Evolutionary conservation across 2,329 filamentous ascomycete genomes (phyloP).

Genomic region (Pestalotiopsis sp.): DNA sequence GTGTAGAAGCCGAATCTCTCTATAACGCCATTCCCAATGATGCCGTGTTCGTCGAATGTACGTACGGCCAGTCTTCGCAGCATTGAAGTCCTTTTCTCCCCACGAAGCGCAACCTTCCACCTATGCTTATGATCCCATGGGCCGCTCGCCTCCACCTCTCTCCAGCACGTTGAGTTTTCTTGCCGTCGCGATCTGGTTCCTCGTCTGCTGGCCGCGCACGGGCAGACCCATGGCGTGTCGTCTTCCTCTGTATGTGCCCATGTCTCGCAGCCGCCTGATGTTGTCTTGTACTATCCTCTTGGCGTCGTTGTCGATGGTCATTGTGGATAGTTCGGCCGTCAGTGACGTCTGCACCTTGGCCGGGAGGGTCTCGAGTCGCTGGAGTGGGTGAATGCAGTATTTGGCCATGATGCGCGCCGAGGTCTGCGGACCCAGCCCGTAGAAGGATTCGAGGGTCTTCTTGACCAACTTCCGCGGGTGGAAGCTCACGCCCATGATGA

Average conservation of each 20-base stretch:
- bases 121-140: not conserved
- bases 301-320: constrained; percentile 94
- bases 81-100: not conserved
- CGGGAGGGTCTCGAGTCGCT: constrained; percentile 74
- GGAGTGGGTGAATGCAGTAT: constrained; percentile 83
- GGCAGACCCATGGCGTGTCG: constrained; percentile 92
- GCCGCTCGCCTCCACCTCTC: constrained; percentile 40
- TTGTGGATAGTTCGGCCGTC: constrained; percentile 81
- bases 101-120: not conserved
- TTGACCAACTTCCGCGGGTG: constrained; percentile 80
- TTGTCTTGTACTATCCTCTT: constrained; percentile 79
- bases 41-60: not conserved
- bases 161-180: constrained; percentile 65
- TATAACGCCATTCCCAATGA: constrained; percentile 6
- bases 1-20: constrained; percentile 1
- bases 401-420: constrained; percentile 82
- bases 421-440: constrained; percentile 74
- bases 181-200: constrained; percentile 68
- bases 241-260: constrained; percentile 85
- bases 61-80: not conserved
- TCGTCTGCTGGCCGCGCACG: constrained; percentile 86
- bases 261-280: constrained; percentile 84
- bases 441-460: constrained; percentile 83
- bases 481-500: constrained; percentile 88
- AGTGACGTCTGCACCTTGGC: constrained; percentile 80